These are phyloP conservation scores for Apiotrichum sp. DNA, from an alignment of 1,284 basidiomycete genomes.

Conservation along the genomic window DNA sequence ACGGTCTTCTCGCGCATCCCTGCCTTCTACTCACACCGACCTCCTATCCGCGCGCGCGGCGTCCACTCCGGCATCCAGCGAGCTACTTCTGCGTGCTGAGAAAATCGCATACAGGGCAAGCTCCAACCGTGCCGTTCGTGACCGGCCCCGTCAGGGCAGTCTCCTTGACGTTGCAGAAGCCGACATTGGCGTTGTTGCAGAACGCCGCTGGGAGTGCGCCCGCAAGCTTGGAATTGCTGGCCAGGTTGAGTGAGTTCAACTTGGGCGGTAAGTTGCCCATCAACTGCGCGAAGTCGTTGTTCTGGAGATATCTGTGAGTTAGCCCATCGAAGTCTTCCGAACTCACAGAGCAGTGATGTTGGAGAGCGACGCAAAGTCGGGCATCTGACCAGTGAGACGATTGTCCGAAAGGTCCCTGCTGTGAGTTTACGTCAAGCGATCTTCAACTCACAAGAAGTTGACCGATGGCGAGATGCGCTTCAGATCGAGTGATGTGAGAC, in stretches of 20 bases:
- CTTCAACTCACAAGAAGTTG: neutral
- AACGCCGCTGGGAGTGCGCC: neutral
- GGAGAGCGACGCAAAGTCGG: constrained; percentile 23
- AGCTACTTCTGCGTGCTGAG: no score
- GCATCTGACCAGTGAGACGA: constrained; percentile 27
- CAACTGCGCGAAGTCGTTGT: neutral
- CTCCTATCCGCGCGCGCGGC: no score
- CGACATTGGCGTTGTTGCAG: neutral
- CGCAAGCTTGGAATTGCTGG: neutral
- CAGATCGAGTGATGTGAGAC: neutral
- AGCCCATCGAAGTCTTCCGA: neutral
- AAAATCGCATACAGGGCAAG: no score
- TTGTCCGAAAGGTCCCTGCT: constrained; percentile 42
- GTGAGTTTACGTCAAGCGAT: neutral
- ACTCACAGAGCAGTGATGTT: constrained; percentile 28
- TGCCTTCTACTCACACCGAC: no score
- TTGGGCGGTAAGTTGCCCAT: neutral
- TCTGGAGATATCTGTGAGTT: neutral
- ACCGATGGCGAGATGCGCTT: neutral
- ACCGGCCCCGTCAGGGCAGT: no score
- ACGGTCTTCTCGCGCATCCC: no score
- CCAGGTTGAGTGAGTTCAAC: neutral
- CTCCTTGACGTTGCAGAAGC: no score
- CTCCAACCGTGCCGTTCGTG: no score
- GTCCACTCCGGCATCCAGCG: no score